These are phyloP conservation scores for Ceratocystiopsis sp. DNA, from an alignment of 2,329 filamentous ascomycete species.

Conservation along the genomic window DNA sequence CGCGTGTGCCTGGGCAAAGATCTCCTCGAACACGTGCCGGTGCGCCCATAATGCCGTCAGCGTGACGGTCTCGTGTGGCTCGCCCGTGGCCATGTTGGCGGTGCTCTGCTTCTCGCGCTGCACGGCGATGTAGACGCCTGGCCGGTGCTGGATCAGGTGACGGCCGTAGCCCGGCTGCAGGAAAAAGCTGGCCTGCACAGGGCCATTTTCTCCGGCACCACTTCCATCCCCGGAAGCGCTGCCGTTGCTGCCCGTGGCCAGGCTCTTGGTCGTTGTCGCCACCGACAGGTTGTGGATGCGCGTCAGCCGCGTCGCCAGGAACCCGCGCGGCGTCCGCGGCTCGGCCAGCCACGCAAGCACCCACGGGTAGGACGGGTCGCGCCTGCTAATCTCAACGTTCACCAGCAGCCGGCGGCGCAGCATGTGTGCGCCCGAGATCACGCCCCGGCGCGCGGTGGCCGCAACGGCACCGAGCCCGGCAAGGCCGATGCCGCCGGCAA, in stretches of 20 bases:
- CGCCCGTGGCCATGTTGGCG: constrained; percentile 63
- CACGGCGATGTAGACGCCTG: constrained; percentile 70
- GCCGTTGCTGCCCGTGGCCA: constrained; percentile 37
- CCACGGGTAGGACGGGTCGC: constrained; percentile 88
- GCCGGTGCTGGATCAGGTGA: constrained; percentile 70
- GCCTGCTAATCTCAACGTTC: constrained; percentile 87
- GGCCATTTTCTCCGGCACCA: constrained; percentile 43
- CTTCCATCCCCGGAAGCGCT: constrained; percentile 38
- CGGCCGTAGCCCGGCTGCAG: constrained; percentile 81
- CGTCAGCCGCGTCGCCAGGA: constrained; percentile 38
- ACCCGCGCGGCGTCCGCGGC: constrained; percentile 49
- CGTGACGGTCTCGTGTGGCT: constrained; percentile 87
- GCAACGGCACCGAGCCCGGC: constrained; percentile 72
- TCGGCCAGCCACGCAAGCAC: constrained; percentile 86
- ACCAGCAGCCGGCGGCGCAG: constrained; percentile 76
- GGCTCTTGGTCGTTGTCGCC: constrained; percentile 30
- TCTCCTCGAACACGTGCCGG: constrained; percentile 72
- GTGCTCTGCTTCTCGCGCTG: constrained; percentile 74
- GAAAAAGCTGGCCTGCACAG: constrained; percentile 63
- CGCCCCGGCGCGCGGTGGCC: constrained; percentile 62
- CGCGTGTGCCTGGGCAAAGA: constrained; percentile 74
- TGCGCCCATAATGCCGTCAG: constrained; percentile 83
- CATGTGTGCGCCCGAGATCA: constrained; percentile 54
- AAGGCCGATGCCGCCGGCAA: constrained; percentile 68
- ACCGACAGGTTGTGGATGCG: constrained; percentile 43